A percentile compares a stretch with the other conserved stretches of the same genome.
These are phyloP conservation scores for Acacia confusa DNA, from an alignment of 306 rosid species.

Conservation along the genomic window DNA sequence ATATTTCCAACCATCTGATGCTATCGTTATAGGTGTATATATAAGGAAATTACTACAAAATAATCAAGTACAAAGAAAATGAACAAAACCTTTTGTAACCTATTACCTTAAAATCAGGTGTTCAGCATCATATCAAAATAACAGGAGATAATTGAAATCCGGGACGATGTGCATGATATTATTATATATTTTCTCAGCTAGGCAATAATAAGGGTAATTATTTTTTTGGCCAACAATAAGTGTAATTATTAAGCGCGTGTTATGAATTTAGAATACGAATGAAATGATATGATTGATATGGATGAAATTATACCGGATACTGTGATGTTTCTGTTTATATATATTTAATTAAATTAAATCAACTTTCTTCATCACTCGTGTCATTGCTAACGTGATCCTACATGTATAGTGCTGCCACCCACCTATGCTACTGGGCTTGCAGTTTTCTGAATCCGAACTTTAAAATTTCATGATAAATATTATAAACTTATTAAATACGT, in stretches of 20 bases:
- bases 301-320: background rate
- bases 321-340: background rate
- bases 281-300: background rate
- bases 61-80: background rate
- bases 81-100: background rate
- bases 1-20: background rate
- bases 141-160: background rate
- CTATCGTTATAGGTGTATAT: background rate
- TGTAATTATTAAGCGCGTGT: background rate
- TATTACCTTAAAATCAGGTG: background rate
- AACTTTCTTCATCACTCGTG: background rate
- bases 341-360: background rate
- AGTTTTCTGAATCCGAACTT: conserved; percentile 6
- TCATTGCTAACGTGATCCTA: conserved; percentile 30
- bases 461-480: background rate
- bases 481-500: background rate
- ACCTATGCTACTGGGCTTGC: background rate
- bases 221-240: background rate
- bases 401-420: conserved; percentile 12
- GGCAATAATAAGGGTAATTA: background rate
- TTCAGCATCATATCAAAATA: background rate
- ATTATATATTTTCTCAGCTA: background rate
- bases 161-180: no score
- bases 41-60: background rate
- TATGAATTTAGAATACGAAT: background rate